Conservation (phyloP, 768 basidiomycete genomes). For the Galerina sulciceps region DNA sequence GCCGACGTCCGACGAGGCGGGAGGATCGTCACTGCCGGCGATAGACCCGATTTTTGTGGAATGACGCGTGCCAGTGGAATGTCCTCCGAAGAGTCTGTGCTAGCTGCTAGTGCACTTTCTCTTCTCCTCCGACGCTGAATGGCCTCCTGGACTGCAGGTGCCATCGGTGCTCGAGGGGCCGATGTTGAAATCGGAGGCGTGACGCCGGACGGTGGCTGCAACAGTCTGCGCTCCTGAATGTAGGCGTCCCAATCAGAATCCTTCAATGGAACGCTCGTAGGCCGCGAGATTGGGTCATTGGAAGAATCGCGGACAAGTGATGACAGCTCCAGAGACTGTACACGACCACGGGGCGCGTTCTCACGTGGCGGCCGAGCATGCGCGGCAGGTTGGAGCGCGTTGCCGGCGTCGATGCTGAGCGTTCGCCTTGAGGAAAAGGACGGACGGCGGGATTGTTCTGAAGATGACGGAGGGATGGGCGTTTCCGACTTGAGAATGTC, state of each 20-base stretch:
- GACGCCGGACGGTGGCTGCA: constrained; percentile 83
- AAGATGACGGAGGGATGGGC: constrained; percentile 62
- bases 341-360: constrained; percentile 67
- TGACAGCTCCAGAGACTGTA: constrained; percentile 76
- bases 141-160: constrained; percentile 78
- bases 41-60: constrained; percentile 29
- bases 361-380: constrained; percentile 76
- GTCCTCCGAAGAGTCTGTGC: constrained; percentile 52
- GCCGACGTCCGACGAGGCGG: constrained; percentile 47
- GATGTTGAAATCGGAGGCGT: constrained; percentile 74
- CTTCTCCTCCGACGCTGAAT: constrained; percentile 70
- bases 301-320: constrained; percentile 46
- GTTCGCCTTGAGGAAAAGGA: constrained; percentile 73
- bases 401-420: constrained; percentile 67
- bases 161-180: constrained; percentile 55
- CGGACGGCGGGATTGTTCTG: constrained; percentile 60
- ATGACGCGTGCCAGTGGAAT: constrained; percentile 44
- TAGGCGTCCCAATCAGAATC: constrained; percentile 89
- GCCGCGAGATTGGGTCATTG: constrained; percentile 64
- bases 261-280: constrained; percentile 73
- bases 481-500: constrained; percentile 76
- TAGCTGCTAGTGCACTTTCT: constrained; percentile 66
- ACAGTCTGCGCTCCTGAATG: constrained; percentile 79
- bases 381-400: constrained; percentile 43
- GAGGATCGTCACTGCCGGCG: constrained; percentile 50